Evolutionary conservation across 495 filamentous ascomycete species (phyloP).

Genomic region (Aspergillus steynii): DNA sequence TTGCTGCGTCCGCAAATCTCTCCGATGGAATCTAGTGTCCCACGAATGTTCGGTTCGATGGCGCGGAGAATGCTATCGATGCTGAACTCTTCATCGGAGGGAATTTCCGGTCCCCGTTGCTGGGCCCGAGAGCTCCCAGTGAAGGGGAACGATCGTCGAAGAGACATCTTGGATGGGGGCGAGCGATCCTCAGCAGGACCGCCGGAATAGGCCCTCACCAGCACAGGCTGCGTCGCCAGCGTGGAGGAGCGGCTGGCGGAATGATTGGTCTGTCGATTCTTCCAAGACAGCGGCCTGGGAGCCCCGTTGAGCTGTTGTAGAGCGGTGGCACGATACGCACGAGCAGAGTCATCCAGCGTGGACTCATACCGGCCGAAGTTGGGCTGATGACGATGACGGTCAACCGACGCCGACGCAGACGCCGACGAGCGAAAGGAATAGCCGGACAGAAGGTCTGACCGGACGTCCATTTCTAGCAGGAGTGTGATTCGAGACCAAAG

Average conservation of each 20-base stretch:
- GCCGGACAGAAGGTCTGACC: constrained; percentile 30
- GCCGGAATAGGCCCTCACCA: constrained; percentile 47
- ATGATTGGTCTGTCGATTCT: constrained; percentile 18
- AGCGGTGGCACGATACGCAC: constrained; percentile 29
- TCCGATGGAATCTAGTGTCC: constrained; percentile 61
- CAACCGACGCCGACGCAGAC: constrained; percentile 8
- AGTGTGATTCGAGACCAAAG: constrained; percentile 7
- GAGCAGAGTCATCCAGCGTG: constrained; percentile 31
- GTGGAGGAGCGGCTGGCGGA: constrained; percentile 23
- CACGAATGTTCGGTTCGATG: constrained; percentile 57
- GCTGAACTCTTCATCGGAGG: constrained; percentile 55
- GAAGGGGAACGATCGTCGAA: constrained; percentile 37
- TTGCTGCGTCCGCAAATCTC: constrained; percentile 64
- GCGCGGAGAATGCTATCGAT: constrained; percentile 61
- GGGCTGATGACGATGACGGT: constrained; percentile 23
- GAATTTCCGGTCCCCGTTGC: constrained; percentile 35
- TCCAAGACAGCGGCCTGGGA: constrained; percentile 27
- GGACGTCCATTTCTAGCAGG: constrained; percentile 31
- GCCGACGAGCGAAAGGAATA: constrained; percentile 31
- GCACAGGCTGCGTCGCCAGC: constrained; percentile 42
- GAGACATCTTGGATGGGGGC: constrained; percentile 31
- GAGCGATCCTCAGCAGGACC: constrained; percentile 27
- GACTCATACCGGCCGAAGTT: constrained; percentile 27
- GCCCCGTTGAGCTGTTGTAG: constrained; percentile 32
- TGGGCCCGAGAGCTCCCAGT: constrained; percentile 16